Base-by-base conservation (phyloP, 768 basidiomycete genomes). In the Mycena crocata region DNA sequence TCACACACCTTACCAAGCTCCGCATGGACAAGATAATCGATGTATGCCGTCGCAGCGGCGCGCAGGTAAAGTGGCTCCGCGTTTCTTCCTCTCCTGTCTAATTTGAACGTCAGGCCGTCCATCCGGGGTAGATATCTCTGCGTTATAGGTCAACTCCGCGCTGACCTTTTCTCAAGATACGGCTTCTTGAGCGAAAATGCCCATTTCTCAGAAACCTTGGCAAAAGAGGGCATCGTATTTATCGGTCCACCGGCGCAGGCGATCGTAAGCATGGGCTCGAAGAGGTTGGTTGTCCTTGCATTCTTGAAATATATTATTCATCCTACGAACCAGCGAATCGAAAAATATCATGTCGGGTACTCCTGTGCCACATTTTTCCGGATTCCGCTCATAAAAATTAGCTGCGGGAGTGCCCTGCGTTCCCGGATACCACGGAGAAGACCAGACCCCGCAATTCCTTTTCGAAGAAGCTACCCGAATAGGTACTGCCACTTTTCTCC, bases 181-280 rank as follows among this genome's bases (percentile, higher is more conserved):
- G 94, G 94, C 5, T 98, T 98, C 78, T 78, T 98, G 67, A 96
- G 95, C 72, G 96, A 98, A 80, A 98, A 97, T 66, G 90, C 95
- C 7, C 79, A 78, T 24, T 98, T 98, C 73, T 89, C 96, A 0
- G 83, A 90, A 72, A 82, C 79, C 45, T 85, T 98, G 14, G 86
- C 89, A n/a, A 79, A 87, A 48, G 92, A 90, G 72, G 93, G 94
- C 0, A 88, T 98, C 68, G 87, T 92, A 3, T 98, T 96, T 74
- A 95, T 98, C 66, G 96, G 96, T 0, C 96, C 96, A 19, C 93
- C 96, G 2, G 85, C 92, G 1, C 86, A 85, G 71, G 95, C 96
- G 32, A 98, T 98, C 67, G 80, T 92, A 17, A 93, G 91, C 72
- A 98, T 98, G 96, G 96, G 96, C 2, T 96, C 94, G 0, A 98